Percentiles rank a stretch among this genome's conserved stretches.
phyloP scores from a whole-genome alignment of 1,284 basidiomycete species.

The Ceratobasidium sp. region DNA sequence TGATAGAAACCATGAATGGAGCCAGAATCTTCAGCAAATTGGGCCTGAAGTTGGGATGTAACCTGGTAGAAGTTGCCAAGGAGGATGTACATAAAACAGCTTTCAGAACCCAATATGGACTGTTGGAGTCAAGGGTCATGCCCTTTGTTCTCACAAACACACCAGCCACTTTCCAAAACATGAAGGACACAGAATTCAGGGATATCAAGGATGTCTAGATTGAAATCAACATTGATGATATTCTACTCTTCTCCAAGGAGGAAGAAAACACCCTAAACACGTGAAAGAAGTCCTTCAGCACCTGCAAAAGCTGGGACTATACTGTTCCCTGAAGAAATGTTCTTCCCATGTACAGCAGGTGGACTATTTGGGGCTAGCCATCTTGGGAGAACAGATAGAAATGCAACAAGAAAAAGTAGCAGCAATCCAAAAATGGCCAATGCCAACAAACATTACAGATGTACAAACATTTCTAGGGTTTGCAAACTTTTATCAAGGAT shows the following conservation, averaged over 20 bases:
- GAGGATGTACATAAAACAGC: conserved; percentile 50
- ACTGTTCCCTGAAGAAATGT: conserved; percentile 44
- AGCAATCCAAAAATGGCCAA: conserved; percentile 46
- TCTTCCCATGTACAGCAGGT: conserved; percentile 42
- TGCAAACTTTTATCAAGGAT: no score
- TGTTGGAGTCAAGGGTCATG: no score
- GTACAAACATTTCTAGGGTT: no score
- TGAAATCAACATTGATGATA: no score
- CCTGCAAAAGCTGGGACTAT: conserved; percentile 31
- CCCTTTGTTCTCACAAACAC: no score
- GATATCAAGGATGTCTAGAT: no score
- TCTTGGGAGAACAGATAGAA: conserved; percentile 39
- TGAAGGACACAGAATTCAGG: no score
- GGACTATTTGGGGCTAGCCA: conserved; percentile 48
- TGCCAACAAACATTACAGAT: conserved; percentile 43
- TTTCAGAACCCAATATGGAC: no score
- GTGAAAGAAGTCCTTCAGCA: no score
- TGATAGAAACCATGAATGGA: conserved; percentile 43
- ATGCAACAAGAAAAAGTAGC: conserved; percentile 47
- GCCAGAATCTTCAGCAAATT: conserved; percentile 47
- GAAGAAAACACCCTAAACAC: no score
- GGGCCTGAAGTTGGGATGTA: conserved; percentile 47
- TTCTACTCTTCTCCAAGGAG: no score
- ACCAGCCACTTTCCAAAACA: no score
- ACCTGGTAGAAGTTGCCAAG: conserved; percentile 45